Conservation (phyloP, 2,329 filamentous ascomycete genomes). For the Fusarium sterilihyphosum region DNA sequence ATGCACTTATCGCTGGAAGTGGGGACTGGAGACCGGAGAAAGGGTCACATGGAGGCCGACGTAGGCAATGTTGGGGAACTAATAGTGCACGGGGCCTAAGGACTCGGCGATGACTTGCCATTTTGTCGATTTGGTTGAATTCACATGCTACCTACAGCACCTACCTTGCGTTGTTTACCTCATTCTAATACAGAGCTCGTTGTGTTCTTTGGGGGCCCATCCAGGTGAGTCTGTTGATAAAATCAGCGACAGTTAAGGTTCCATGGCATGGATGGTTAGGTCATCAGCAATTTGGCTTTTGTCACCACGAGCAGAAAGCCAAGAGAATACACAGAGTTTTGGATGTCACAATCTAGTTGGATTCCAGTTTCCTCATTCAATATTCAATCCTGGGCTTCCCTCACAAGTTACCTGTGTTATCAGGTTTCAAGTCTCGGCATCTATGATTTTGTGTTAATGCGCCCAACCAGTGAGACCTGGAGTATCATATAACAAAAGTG, state of each 20-base stretch:
- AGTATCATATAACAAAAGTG: background rate
- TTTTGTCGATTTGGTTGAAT: background rate
- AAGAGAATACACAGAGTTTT: background rate
- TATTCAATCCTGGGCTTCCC: background rate
- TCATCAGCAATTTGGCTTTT: background rate
- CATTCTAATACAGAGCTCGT: background rate
- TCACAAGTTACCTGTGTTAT: background rate
- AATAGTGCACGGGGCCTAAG: conserved; percentile 19
- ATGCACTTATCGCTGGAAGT: conserved; percentile 39
- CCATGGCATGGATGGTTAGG: background rate
- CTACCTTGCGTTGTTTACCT: background rate
- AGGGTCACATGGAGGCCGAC: conserved; percentile 31
- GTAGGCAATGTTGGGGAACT: conserved; percentile 22
- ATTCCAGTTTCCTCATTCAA: background rate
- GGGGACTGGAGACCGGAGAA: conserved; percentile 27
- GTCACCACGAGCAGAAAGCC: background rate
- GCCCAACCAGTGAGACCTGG: background rate
- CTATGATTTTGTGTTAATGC: background rate
- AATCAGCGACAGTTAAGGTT: background rate
- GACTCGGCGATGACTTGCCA: background rate
- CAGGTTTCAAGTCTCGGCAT: background rate
- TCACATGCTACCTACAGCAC: background rate
- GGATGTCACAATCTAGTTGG: too few species aligned
- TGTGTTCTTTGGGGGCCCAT: background rate
- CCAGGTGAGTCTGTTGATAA: background rate